Base-by-base conservation (phyloP, 345 rosid species). In the Combretum micranthum region DNA sequence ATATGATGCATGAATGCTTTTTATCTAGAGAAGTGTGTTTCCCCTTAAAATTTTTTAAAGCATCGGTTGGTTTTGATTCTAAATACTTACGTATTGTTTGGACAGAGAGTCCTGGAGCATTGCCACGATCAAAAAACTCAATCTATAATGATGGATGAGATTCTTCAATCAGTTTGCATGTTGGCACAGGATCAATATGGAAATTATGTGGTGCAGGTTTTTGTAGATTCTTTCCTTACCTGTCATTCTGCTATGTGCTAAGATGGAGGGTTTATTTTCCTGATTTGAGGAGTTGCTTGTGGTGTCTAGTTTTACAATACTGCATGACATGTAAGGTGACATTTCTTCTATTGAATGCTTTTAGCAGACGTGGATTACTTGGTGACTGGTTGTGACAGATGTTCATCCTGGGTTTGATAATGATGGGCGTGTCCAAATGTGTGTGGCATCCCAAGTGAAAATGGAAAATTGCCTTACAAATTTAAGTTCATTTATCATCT, bases 121-220 rank as follows among this genome's bases (percentile, higher is more conserved):
- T 93, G 99, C 63, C 75, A 76, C 58, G 75, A 87, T 45, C 68
- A 69, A 2, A 81, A 78, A 37, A 93, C 99, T 47, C 99, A 85
- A 73, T 75, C 60, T n/a, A 79, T 81, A 67, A 81, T 93, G 77
- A 93, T 93, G 99, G 87, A 82, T 60, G 96, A 87, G 69, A 76
- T 93, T 47, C 53, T 93, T 68, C 75, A 58, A 19, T 83, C 92
- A 58, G 97, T 93, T 65, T 78, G 89, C 67, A 82, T 85, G 95
- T 56, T 93, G 74, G 97, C 99, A 37, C 95, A 93, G 59, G 99
- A 93, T 69, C 99, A 89, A 59, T 93, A 93, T 65, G 99, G 97
- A 56, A 93, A 93, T 70, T 93, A 93, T 69, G 99, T 93, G 63
- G 82, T 93, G 60, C 99, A 93, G 99, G 99, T 93, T 68, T n/a